These are phyloP conservation scores for Penicillium canescens DNA, from an alignment of 495 filamentous ascomycete species.

Conservation along the genomic window DNA sequence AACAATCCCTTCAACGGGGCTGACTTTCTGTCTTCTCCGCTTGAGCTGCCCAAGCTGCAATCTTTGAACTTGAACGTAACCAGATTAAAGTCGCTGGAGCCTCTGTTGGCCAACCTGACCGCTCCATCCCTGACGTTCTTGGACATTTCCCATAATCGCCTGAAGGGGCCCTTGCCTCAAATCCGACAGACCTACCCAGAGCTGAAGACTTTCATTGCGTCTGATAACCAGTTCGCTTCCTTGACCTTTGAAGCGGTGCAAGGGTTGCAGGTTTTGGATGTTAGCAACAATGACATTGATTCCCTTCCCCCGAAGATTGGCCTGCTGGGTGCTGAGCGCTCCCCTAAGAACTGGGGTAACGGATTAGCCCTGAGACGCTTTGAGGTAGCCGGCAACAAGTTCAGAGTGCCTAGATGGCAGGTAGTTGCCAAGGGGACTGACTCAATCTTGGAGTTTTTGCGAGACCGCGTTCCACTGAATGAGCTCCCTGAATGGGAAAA, in stretches of 20 bases:
- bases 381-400: slow-evolving; percentile 77
- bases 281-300: slow-evolving; percentile 79
- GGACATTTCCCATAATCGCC: slow-evolving; percentile 76
- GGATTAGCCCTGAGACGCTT: slow-evolving; percentile 48
- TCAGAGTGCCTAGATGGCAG: slow-evolving; percentile 84
- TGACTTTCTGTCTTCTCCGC: slow-evolving; percentile 55
- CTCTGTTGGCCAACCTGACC: slow-evolving; percentile 60
- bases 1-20: slow-evolving; percentile 71
- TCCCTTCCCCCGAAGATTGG: slow-evolving; percentile 77
- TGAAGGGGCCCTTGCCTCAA: slow-evolving; percentile 62
- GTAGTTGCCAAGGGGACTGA: slow-evolving; percentile 87
- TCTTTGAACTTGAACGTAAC: slow-evolving; percentile 73
- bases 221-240: slow-evolving; percentile 73
- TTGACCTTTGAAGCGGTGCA: slow-evolving; percentile 71
- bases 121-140: slow-evolving; percentile 73
- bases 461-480: slow-evolving; percentile 70
- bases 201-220: slow-evolving; percentile 64
- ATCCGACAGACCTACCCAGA: slow-evolving; percentile 61
- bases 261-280: slow-evolving; percentile 74
- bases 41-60: slow-evolving; percentile 71
- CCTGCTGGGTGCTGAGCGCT: slow-evolving; percentile 58
- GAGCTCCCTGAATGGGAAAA: slow-evolving; percentile 49
- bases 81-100: slow-evolving; percentile 62
- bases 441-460: slow-evolving; percentile 78
- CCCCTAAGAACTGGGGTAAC: slow-evolving; percentile 35